Evolutionary conservation across 345 rosid genomes (phyloP).

Genomic region (Populus tremula): DNA sequence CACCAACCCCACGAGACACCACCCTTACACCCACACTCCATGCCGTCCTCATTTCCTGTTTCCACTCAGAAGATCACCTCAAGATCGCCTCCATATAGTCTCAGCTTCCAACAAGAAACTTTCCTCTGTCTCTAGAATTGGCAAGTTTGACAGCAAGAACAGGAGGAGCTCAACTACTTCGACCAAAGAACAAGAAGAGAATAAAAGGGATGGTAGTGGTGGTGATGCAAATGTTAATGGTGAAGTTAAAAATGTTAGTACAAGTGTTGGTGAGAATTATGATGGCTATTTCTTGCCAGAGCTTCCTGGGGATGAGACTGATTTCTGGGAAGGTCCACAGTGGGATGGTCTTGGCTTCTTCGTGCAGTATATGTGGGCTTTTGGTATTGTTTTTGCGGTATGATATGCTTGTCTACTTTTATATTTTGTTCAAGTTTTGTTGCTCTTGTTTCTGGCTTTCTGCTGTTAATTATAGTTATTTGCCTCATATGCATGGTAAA

Average conservation of each 20-base stretch:
- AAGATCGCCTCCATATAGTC: constrained; percentile 33
- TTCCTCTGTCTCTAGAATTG: constrained; percentile 47
- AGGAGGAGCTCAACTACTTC: constrained; percentile 39
- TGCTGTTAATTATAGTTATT: background rate
- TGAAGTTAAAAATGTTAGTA: constrained; percentile 20
- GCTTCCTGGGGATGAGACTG: constrained; percentile 60
- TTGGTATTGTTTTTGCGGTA: constrained; percentile 82
- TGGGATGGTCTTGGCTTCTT: constrained; percentile 86
- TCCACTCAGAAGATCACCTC: constrained; percentile 21
- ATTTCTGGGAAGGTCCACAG: constrained; percentile 79
- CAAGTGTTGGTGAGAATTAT: constrained; percentile 18
- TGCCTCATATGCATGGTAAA: background rate
- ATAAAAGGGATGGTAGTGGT: constrained; percentile 19
- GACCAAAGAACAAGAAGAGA: constrained; percentile 41
- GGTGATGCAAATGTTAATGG: constrained; percentile 22
- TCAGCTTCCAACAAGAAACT: constrained; percentile 51
- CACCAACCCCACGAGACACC: constrained; percentile 24
- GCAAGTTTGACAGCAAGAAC: constrained; percentile 68
- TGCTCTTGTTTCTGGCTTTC: background rate
- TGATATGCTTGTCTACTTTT: background rate
- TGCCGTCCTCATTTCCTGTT: constrained; percentile 22
- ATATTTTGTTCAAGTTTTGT: background rate
- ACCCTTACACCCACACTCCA: constrained; percentile 9
- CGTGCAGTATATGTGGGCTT: constrained; percentile 85
- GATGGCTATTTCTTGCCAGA: constrained; percentile 45